phyloP scores from a whole-genome alignment of 2,329 filamentous ascomycete genomes.

The Cadophora malorum region DNA sequence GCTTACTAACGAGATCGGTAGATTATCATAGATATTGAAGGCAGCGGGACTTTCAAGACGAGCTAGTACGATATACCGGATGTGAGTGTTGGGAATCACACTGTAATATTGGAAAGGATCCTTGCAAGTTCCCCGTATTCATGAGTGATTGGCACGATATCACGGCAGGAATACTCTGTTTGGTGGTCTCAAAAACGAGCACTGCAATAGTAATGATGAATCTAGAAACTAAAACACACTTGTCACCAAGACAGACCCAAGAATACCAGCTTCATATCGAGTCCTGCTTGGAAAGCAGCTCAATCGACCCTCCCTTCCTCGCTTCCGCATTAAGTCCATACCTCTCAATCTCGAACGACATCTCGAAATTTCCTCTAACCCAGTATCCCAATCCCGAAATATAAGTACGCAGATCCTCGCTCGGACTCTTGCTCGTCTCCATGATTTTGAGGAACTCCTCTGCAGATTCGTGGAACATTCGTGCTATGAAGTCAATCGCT shows the following conservation, averaged over 20 bases:
- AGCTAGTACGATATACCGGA: not conserved
- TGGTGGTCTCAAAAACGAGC: too few relatives aligned
- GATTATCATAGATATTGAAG: not conserved
- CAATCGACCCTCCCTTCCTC: not conserved
- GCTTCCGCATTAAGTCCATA: not conserved
- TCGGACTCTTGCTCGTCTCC: not conserved
- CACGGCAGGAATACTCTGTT: too few relatives aligned
- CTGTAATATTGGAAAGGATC: too few relatives aligned
- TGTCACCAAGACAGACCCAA: not conserved
- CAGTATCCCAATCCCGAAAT: not conserved
- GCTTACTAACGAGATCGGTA: not conserved
- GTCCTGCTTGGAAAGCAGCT: not conserved
- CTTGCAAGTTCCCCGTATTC: too few relatives aligned
- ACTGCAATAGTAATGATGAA: not conserved
- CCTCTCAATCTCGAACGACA: constrained; percentile 12
- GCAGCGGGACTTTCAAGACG: too few relatives aligned
- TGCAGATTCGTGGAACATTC: not conserved
- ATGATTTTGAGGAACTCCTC: not conserved
- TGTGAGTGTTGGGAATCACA: too few relatives aligned
- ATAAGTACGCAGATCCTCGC: not conserved
- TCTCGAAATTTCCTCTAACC: constrained; percentile 9
- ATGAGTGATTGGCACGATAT: too few relatives aligned
- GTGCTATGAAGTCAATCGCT: not conserved
- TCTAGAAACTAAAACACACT: not conserved
- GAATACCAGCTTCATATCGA: not conserved